Base-by-base conservation (phyloP, 441 rosid species). In the Populus tomentosa region DNA sequence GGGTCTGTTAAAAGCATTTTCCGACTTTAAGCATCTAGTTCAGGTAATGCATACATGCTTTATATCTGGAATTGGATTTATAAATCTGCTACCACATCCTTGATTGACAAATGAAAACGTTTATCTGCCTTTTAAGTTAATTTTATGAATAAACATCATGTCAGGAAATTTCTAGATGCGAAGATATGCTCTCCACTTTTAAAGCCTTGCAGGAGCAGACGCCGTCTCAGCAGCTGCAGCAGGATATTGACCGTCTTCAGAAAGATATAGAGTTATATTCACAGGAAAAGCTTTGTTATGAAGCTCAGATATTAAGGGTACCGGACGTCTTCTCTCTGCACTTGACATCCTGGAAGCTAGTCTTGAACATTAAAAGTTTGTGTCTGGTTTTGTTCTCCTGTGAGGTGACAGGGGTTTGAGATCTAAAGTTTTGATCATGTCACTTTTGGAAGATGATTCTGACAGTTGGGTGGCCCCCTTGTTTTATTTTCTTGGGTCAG, bases 251-350 rank as follows among this genome's bases (percentile, higher is more conserved):
- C 74, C 89, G 89, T 62, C 86, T 92, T 80, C 92, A 97, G 88
- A 92, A 97, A 75, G 95, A 91, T 81, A 78, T 94, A 74, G 99
- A 97, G 79, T 56, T 77, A n/a, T 85, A 84, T 86, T 87, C 94
- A 9, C 98, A 94, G 84, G 98, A 92, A 84, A 97, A 94, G 83
- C 89, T 92, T 72, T 97, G 99, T 75, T 94, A 90, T 42, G 97
- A 94, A 80, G 97, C 99, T 76, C 99, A 94, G 86, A 87, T 97
- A 82, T 77, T 97, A 75, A 94, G 97, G 91, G 99, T 94, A 89
- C 73, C 76, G 46, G 11, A 18, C 35, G 76, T 66, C 40, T 71
- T 84, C 42, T 59, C 71, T 76, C 73, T 76, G 59, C 10, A 7
- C 24, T 63, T 10, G 9, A 1, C 64, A 16, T 14, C 6, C n/a